A percentile compares a stretch with the other conserved stretches of the same genome.
Conservation (phyloP, 139 green algal genomes). For the Tetraselmis striata region DNA sequence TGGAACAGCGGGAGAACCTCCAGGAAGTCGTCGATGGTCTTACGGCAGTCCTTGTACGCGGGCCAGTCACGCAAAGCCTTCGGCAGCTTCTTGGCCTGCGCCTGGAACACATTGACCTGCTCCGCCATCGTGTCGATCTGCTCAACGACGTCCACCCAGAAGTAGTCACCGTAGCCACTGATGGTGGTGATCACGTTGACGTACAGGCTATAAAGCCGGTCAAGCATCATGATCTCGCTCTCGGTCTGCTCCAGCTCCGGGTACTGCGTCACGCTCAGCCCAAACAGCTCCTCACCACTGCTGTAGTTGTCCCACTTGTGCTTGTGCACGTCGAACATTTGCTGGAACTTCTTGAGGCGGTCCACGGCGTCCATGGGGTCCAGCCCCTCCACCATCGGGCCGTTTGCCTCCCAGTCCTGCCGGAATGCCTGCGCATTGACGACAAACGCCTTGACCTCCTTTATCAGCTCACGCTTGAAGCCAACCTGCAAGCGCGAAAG, state of each 20-base stretch:
- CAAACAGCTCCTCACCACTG: conserved; percentile 87
- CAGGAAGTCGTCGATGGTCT: conserved; percentile 86
- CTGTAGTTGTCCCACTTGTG: conserved; percentile 75
- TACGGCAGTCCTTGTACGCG: conserved; percentile 79
- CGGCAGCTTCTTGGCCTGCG: conserved; percentile 74
- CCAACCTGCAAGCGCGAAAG: conserved; percentile 72
- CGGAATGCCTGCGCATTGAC: conserved; percentile 69
- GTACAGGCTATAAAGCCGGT: conserved; percentile 83
- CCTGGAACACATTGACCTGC: conserved; percentile 65
- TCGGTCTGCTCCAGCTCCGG: conserved; percentile 83
- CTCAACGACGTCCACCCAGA: conserved; percentile 86
- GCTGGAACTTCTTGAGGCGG: conserved; percentile 85
- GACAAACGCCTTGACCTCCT: conserved; percentile 81
- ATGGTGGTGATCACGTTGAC: conserved; percentile 86
- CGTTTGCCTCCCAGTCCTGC: conserved; percentile 74
- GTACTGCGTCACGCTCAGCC: conserved; percentile 77
- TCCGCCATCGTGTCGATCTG: conserved; percentile 81
- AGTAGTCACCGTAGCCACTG: conserved; percentile 73
- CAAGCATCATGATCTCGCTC: conserved; percentile 74
- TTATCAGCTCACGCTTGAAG: conserved; percentile 86
- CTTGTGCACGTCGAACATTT: conserved; percentile 72
- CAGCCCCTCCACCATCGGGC: conserved; percentile 80
- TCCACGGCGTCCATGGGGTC: conserved; percentile 84
- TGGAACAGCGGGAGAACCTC: conserved; percentile 85
- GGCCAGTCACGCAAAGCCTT: conserved; percentile 85